Conservation (phyloP, 2,329 filamentous ascomycete genomes). For the Aspergillus pseudoterreus region DNA sequence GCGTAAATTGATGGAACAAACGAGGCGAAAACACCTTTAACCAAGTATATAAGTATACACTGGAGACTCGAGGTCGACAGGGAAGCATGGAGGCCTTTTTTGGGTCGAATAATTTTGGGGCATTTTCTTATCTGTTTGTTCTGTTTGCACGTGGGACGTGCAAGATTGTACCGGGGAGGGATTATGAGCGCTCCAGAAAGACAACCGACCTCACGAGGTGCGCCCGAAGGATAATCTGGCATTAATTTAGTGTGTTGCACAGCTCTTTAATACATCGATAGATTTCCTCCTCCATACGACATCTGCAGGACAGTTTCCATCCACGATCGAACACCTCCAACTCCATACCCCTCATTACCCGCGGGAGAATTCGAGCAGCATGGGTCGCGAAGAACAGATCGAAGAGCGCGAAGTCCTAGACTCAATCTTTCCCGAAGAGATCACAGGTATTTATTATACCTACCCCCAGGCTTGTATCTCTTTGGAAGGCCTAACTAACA, state of each 20-base stretch:
- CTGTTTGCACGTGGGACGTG: constrained; percentile 39
- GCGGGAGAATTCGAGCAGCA: constrained; percentile 29
- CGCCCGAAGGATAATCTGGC: background rate
- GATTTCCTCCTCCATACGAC: background rate
- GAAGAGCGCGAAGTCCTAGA: constrained; percentile 98
- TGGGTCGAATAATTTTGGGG: constrained; percentile 25
- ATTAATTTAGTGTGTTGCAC: background rate
- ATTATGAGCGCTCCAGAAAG: background rate
- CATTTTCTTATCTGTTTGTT: constrained; percentile 35
- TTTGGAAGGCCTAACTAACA: background rate
- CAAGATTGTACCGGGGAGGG: constrained; percentile 15
- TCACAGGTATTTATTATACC: constrained; percentile 63
- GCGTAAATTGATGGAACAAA: background rate
- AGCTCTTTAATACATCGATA: background rate
- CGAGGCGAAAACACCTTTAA: background rate
- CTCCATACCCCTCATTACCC: constrained; percentile 26
- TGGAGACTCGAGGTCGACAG: constrained; percentile 7
- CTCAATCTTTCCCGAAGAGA: constrained; percentile 97
- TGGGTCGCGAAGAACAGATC: constrained; percentile 74
- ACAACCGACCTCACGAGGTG: background rate
- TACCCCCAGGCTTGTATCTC: no score
- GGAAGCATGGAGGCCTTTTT: constrained; percentile 13
- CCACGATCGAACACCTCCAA: constrained; percentile 3
- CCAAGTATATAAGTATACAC: background rate
- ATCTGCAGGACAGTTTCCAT: background rate